Evolutionary conservation across 2,329 filamentous ascomycete genomes (phyloP), one percentile per base, ranked within the genome.

Genomic region (Sporothrix globosa): DNA sequence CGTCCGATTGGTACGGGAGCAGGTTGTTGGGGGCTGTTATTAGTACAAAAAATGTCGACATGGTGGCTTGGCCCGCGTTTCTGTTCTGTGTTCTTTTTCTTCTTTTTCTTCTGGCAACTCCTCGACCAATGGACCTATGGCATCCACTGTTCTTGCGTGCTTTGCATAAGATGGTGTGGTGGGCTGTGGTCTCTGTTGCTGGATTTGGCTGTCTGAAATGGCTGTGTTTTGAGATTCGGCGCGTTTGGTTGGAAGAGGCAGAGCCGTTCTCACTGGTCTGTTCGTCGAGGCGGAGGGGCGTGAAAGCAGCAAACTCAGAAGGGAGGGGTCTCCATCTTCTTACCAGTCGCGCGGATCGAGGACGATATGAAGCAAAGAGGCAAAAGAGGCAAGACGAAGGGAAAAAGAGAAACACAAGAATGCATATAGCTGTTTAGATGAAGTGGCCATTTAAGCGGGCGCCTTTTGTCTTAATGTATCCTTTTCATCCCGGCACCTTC

Each of bases 61-160:
- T 9, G 21, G 61, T 65, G 61, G 61, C 61, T 65, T 65, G 61
- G 58, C 24, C 60, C 60, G 60, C 41, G 24, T 30, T 30, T 41
- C 4, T 4, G 3, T 30, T 30, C 27, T 30, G 3, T 30, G 4
- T 9, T 6, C 34, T 9, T 34, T 34, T 34, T 9, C 1, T 34
- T 34, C 34, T 34, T 34, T 34, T 9, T 34, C 3, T 41, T 41
- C 56, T 24, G n/a, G 19, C 50, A 19, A 5, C 50, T 19, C 13
- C 58, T 46, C 58, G 61, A n/a, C 61, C 61, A 7, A 34, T 34
- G 3, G 41, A 17, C 41, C 41, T 52, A 53, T 66, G 46, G 46
- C 63, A 24, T 48, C 24, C 50, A 44, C 44, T 19, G 24, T n/a
- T 65, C 9, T 65, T 34, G 34, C 7, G 61, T 65, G 61, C 24